Percentiles rank a stretch among this genome's conserved stretches.
phyloP scores from a whole-genome alignment of 345 rosid species.

The Adansonia digitata region DNA sequence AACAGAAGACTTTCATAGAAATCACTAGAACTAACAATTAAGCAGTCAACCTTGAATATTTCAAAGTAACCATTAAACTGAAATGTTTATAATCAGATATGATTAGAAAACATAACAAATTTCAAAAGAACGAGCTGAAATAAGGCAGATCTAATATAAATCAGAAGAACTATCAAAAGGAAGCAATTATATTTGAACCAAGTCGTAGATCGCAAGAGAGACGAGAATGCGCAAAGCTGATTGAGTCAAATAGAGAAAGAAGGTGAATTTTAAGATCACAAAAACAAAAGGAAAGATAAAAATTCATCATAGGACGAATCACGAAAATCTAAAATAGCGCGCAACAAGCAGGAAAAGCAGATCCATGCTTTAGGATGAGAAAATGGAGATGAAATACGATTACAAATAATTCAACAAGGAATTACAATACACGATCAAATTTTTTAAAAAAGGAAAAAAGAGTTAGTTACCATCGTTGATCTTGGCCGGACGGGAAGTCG shows the following conservation, averaged over 20 bases:
- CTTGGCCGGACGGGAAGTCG: background rate
- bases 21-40: background rate
- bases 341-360: background rate
- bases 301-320: background rate
- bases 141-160: background rate
- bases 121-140: background rate
- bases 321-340: background rate
- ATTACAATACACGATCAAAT: background rate
- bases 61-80: background rate
- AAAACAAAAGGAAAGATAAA: background rate
- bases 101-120: background rate
- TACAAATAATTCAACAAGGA: background rate
- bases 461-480: constrained; percentile 1
- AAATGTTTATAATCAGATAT: background rate
- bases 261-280: background rate
- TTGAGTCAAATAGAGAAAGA: background rate
- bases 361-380: background rate
- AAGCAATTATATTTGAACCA: background rate
- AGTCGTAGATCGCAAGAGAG: background rate
- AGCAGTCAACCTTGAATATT: background rate
- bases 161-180: background rate
- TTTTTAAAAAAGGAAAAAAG: background rate
- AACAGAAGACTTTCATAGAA: background rate
- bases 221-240: background rate
- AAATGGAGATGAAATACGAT: background rate